Conservation (phyloP, 208 protist genomes). For the Trichomonas vaginalis region DNA sequence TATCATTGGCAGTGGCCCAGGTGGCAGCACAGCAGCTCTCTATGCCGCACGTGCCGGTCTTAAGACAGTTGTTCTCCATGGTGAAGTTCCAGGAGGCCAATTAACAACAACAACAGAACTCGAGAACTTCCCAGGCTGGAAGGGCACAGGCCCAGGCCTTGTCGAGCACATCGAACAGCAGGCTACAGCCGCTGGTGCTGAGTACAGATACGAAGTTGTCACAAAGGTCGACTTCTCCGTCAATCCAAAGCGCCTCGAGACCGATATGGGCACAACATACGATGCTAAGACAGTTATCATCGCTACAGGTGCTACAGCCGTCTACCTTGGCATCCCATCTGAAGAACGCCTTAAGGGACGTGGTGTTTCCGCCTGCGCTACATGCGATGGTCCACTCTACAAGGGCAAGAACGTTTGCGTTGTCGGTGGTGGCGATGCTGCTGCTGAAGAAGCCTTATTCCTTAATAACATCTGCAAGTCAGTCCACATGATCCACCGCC, state of each 20-base stretch:
- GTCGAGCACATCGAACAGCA: slow-evolving; percentile 38
- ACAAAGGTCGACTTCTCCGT: slow-evolving; percentile 32
- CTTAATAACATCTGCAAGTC: slow-evolving; percentile 43
- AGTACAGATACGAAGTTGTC: slow-evolving; percentile 40
- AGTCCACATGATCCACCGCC: slow-evolving; percentile 50
- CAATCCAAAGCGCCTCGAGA: not conserved
- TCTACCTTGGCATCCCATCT: slow-evolving; percentile 26
- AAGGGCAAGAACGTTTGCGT: slow-evolving; percentile 21
- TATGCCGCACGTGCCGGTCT: slow-evolving; percentile 47
- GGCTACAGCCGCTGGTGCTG: slow-evolving; percentile 6
- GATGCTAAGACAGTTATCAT: slow-evolving; percentile 44
- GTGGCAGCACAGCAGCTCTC: slow-evolving; percentile 51
- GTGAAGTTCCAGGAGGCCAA: slow-evolving; percentile 45
- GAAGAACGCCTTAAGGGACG: slow-evolving; percentile 42
- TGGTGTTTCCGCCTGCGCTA: slow-evolving; percentile 54
- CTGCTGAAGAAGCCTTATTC: slow-evolving; percentile 51
- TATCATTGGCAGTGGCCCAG: not conserved
- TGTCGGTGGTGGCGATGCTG: slow-evolving; percentile 53
- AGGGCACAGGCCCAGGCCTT: slow-evolving; percentile 33
- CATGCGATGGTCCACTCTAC: slow-evolving; percentile 46
- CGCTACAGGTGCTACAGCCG: slow-evolving; percentile 50
- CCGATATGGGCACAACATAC: not conserved
- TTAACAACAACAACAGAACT: slow-evolving; percentile 56
- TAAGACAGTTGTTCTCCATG: slow-evolving; percentile 35
- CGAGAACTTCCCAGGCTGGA: slow-evolving; percentile 51